Base-by-base conservation (phyloP, 345 rosid species). In the Rubroshorea leprosula region DNA sequence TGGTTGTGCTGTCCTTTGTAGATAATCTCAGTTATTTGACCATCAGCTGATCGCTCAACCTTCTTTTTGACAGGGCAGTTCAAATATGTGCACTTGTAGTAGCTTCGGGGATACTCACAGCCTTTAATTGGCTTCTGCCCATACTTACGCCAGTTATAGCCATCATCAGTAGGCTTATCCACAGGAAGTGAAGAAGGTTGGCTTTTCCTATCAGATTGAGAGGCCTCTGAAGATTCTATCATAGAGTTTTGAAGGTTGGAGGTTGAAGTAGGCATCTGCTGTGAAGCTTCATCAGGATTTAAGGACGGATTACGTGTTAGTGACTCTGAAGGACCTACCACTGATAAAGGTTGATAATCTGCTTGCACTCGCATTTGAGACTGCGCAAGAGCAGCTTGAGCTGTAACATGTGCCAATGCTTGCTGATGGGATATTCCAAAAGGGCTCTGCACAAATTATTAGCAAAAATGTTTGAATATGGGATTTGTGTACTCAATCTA, bases 111-210 rank as follows among this genome's bases (percentile, higher is more conserved):
- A 77, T 75, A 89, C 70, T 85, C 96, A 55, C 91, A 83, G 57
- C 97, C 94, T 77, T 93, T 89, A 26, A 89, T 90, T 23, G 94
- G 97, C 78, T 89, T 93, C 77, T 93, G 97, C 57, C 99, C 94
- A 61, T 85, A 89, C 68, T 93, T 89, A 57, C 94, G 82, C 99
- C 99, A 93, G 67, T 89, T 89, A 62, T 86, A 93, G 44, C 97
- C 97, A 67, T 89, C 99, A 72, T 86, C 85, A 49, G 83, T 82
- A 19, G 97, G 94, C 74, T 93, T 93, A 68, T 86, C 93, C 58
- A 80, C 84, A 26, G 70, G 72, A 60, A 56, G 23, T 49, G 67
- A 35, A 19, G 75, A 64, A 62, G 72, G 63, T 25, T 83, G 83
- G 66, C 67, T 73, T 74, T 77, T 85, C 66, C 68, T 77, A 54